Evolutionary conservation across 805 yeast species (phyloP).

Genomic region (Starmerella stigmatis): DNA sequence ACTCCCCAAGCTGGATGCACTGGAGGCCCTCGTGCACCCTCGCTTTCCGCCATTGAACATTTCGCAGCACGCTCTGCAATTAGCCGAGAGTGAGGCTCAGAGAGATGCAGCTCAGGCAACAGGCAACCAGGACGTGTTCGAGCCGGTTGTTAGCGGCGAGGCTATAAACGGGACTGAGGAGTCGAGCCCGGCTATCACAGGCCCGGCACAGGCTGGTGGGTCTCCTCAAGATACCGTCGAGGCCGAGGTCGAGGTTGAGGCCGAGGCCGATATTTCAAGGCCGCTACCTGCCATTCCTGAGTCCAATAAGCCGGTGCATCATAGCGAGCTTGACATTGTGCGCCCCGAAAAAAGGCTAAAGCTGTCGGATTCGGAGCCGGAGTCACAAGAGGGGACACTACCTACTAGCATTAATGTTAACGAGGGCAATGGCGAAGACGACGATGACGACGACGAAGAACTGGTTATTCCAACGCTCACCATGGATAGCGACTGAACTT

Average conservation of each 20-base stretch:
- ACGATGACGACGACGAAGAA: slow-evolving; percentile 21
- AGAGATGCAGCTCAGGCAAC: not conserved
- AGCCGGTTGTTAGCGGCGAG: not conserved
- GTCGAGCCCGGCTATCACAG: no score
- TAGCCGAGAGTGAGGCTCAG: slow-evolving; percentile 2
- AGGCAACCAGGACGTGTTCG: not conserved
- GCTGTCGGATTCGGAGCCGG: not conserved
- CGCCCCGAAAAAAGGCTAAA: slow-evolving; percentile 11
- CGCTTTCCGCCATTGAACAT: slow-evolving; percentile 23
- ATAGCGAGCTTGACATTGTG: not conserved
- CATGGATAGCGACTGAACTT: slow-evolving; percentile 22
- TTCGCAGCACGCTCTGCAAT: slow-evolving; percentile 3
- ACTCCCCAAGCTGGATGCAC: slow-evolving; percentile 14
- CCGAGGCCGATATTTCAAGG: no score
- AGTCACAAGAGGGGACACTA: not conserved
- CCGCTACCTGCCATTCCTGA: slow-evolving; percentile 8
- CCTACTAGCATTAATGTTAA: not conserved
- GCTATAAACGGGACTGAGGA: no score
- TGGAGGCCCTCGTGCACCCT: slow-evolving; percentile 25
- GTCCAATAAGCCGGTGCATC: slow-evolving; percentile 6
- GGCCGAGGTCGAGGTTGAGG: not conserved
- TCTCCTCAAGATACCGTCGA: not conserved
- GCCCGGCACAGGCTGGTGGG: no score
- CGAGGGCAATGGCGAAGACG: slow-evolving; percentile 7
- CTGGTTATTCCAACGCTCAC: slow-evolving; percentile 20